Base-by-base conservation (phyloP, 1,139 yeast genomes). In the Geotrichum restrictum region DNA sequence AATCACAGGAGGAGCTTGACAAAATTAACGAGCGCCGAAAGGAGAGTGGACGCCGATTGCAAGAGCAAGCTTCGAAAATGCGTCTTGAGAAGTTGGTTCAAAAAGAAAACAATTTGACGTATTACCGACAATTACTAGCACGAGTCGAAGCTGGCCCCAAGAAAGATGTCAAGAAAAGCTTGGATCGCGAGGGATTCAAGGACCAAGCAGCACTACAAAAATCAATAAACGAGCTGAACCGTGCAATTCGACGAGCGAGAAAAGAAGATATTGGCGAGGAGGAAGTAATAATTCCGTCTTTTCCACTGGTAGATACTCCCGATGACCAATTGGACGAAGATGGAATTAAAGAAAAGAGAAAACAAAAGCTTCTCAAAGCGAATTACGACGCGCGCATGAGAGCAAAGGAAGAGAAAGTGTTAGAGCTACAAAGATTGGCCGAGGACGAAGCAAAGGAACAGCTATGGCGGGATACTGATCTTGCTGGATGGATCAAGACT, bases 11-110 rank as follows among this genome's bases (percentile, higher is more conserved):
- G 66, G 96, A 88, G 64, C 67, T 89, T 36, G 83, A 82, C 21
- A 71, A 78, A 39, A 91, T 88, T 58, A 83, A 93, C 1, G 93
- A 85, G 60, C 83, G 85, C 64, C 79, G 96, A 57, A 78, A 81
- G 61, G 97, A 91, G 65, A 88, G 87, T 59, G 98, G 97, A 3
- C 80, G 83, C 59, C 75, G 96, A 60, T 74, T 94, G 56, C 98
- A 93, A 69, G 95, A 88, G 63, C 97, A 89, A 69, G 98, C 98
- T 0, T 89, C 85, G 59, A 84, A 83, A 61, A 85, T 84, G 61
- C 74, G 98, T 54, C 69, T 81, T 5, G 97, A 91, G 64, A 89
- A 88, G 64, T 72, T 88, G 50, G 74, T 80, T 24, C 88, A 88
- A 63, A 88, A 88, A 60, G 94, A 89, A 61, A 81, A 84, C 60